Percentiles rank a stretch among this genome's conserved stretches.
Conservation (phyloP, 2,329 filamentous ascomycete genomes). For the Botrytis pseudocinerea region DNA sequence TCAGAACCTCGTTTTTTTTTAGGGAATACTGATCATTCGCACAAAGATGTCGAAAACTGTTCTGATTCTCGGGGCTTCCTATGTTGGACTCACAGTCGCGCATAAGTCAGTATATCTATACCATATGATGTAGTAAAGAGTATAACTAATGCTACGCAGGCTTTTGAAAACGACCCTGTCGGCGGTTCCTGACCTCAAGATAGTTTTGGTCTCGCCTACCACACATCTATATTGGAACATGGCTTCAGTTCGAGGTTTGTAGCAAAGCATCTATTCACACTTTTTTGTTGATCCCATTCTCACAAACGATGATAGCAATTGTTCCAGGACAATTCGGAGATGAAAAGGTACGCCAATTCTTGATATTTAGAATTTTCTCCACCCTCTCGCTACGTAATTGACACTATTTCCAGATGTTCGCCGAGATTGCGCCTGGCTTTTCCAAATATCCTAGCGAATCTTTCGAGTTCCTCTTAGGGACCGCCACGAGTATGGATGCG, state of each 20-base stretch:
- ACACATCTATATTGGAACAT: slow-evolving; percentile 53
- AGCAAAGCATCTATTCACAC: neutral
- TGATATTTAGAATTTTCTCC: too few relatives aligned
- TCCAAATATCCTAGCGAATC: slow-evolving; percentile 48
- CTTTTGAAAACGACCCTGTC: slow-evolving; percentile 49
- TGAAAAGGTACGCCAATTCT: slow-evolving; percentile 36
- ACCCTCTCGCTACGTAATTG: neutral
- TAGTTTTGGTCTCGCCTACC: slow-evolving; percentile 55
- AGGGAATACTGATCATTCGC: neutral
- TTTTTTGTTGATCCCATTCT: neutral
- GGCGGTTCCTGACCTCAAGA: slow-evolving; percentile 48
- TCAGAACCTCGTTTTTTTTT: neutral
- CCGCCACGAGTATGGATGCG: slow-evolving; percentile 49
- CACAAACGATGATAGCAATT: slow-evolving; percentile 34
- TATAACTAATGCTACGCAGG: slow-evolving; percentile 24
- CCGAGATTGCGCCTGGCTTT: slow-evolving; percentile 48
- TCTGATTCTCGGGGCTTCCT: slow-evolving; percentile 57
- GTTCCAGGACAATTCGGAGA: slow-evolving; percentile 48
- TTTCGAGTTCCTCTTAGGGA: slow-evolving; percentile 56
- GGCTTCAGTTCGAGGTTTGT: slow-evolving; percentile 47
- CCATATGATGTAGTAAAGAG: neutral
- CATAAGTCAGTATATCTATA: slow-evolving; percentile 45
- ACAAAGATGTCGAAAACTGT: slow-evolving; percentile 42
- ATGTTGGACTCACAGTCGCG: slow-evolving; percentile 51
- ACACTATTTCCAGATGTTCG: slow-evolving; percentile 39